phyloP scores from a whole-genome alignment of 352 stramenopile genomes.

The Phytophthora lateralis region DNA sequence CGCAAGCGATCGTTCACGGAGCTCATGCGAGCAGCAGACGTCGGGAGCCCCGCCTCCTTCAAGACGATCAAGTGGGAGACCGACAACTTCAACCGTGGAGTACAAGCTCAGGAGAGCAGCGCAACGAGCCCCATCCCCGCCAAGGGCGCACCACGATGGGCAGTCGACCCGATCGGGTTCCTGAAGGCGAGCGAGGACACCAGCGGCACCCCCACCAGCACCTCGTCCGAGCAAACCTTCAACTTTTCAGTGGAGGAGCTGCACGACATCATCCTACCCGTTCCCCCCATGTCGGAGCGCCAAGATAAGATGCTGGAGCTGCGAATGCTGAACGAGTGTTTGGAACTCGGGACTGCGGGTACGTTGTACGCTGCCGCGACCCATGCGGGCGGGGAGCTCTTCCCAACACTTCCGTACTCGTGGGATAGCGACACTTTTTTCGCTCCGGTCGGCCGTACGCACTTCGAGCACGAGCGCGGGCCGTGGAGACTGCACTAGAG shows the following conservation, averaged over 20 bases:
- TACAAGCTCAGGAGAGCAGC: conserved; percentile 2
- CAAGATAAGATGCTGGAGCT: conserved; percentile 36
- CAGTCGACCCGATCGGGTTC: conserved; percentile 33
- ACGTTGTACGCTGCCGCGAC: conserved; percentile 20
- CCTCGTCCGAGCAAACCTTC: conserved; percentile 32
- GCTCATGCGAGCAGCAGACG: conserved; percentile 26
- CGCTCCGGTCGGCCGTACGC: conserved; percentile 19
- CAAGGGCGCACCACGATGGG: conserved; percentile 22
- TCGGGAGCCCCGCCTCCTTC: background rate
- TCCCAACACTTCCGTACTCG: conserved; percentile 21
- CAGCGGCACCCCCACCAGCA: conserved; percentile 27
- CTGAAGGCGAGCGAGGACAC: conserved; percentile 19
- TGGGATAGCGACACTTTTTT: conserved; percentile 42
- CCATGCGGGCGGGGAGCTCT: conserved; percentile 22
- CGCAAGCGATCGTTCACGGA: conserved; percentile 33
- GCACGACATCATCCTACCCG: conserved; percentile 36
- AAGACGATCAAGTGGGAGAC: conserved; percentile 37
- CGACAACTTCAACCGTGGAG: conserved; percentile 9
- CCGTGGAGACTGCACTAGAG: conserved; percentile 31
- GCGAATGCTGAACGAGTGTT: conserved; percentile 41
- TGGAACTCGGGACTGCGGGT: conserved; percentile 29
- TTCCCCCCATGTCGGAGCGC: conserved; percentile 21
- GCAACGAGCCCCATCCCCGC: conserved; percentile 2
- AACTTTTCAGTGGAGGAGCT: conserved; percentile 41
- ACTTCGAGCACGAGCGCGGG: conserved; percentile 30